Conservation (phyloP, 257 asterid species). For the Leptodermis oblonga region DNA sequence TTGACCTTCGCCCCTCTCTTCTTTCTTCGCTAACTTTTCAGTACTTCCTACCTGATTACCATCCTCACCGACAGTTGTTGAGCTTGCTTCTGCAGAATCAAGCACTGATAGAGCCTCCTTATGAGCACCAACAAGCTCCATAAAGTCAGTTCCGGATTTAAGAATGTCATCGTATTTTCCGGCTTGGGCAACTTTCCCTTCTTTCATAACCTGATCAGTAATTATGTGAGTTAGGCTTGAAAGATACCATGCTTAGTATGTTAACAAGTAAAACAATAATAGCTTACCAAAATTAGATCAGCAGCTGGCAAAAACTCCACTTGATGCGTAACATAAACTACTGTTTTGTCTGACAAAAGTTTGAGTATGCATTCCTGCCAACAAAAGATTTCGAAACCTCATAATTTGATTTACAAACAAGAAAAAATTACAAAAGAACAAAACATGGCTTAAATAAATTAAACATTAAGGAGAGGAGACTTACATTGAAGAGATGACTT, state of each 20-base stretch:
- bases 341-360: conserved; percentile 54
- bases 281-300: conserved; percentile 73
- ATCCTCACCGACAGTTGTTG: conserved; percentile 22
- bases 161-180: conserved; percentile 79
- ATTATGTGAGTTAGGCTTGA: background rate
- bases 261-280: conserved; percentile 10
- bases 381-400: background rate
- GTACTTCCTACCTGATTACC: conserved; percentile 14
- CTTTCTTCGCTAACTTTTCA: conserved; percentile 31
- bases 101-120: conserved; percentile 67
- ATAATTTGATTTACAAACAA: background rate
- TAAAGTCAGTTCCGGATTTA: conserved; percentile 61
- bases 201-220: conserved; percentile 69
- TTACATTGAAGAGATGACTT: conserved; percentile 75
- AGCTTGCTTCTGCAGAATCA: conserved; percentile 37
- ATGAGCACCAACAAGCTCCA: conserved; percentile 92
- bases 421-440: no score
- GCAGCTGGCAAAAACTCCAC: conserved; percentile 85
- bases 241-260: background rate
- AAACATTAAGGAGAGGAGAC: conserved; percentile 9
- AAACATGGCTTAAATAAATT: no score
- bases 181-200: conserved; percentile 66
- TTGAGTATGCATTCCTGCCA: conserved; percentile 71
- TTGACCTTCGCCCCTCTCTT: conserved; percentile 28
- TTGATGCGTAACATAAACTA: conserved; percentile 81